A percentile compares a stretch with the other conserved stretches of the same genome.
Conservation (phyloP, 192 early-diverging fungal genomes). For the Entomortierella beljakovae region DNA sequence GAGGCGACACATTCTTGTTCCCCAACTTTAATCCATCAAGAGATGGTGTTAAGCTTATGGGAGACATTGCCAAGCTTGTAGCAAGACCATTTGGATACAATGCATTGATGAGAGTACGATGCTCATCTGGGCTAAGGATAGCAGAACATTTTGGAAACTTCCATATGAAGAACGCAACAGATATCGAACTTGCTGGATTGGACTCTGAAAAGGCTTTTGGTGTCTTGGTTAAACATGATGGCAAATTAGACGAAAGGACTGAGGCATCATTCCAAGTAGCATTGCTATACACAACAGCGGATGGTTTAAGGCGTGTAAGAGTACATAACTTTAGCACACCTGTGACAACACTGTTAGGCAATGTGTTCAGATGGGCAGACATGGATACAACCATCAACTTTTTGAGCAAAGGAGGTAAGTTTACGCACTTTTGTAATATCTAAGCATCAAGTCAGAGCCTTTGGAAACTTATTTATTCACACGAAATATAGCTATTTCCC, state of each 20-base stretch:
- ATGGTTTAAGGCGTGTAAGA: conserved; percentile 90
- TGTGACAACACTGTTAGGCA: conserved; percentile 78
- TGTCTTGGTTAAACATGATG: conserved; percentile 87
- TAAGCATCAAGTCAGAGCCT: neutral
- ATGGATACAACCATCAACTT: conserved; percentile 93
- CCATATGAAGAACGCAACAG: conserved; percentile 91
- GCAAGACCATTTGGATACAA: conserved; percentile 88
- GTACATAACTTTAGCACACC: conserved; percentile 89
- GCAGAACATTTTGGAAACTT: conserved; percentile 95
- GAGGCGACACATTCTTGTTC: conserved; percentile 88
- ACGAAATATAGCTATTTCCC: conserved; percentile 67
- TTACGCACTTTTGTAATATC: neutral
- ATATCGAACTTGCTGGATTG: conserved; percentile 93
- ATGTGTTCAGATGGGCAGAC: conserved; percentile 90
- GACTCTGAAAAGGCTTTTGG: conserved; percentile 87
- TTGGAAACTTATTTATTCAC: neutral
- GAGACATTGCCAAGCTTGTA: conserved; percentile 79
- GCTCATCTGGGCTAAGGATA: conserved; percentile 89
- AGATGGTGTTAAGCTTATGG: conserved; percentile 77
- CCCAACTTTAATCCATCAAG: conserved; percentile 80
- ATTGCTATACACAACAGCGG: conserved; percentile 92
- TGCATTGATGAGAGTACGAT: conserved; percentile 89
- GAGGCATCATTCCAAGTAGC: conserved; percentile 94
- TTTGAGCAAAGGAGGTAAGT: conserved; percentile 79
- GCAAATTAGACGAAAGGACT: conserved; percentile 85